Percentiles rank a stretch among this genome's conserved stretches.
These are phyloP conservation scores for Penicillium sp. DNA, from an alignment of 2,329 filamentous ascomycete species.

Conservation along the genomic window DNA sequence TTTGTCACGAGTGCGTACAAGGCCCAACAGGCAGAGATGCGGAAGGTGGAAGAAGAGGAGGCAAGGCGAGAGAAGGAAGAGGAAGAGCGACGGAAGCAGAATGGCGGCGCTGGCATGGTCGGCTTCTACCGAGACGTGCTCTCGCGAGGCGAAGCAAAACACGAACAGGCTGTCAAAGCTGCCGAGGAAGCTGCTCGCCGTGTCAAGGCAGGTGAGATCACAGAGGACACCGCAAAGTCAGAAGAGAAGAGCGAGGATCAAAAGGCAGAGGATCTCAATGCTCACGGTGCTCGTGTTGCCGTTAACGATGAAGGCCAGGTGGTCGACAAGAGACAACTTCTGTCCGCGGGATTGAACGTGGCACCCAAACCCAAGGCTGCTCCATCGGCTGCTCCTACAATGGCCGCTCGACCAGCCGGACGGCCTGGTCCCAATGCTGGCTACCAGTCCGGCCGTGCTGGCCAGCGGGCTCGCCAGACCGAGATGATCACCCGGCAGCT, in stretches of 20 bases:
- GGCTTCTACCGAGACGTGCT: slow-evolving; percentile 62
- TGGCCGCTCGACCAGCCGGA: slow-evolving; percentile 18
- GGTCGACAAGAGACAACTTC: slow-evolving; percentile 62
- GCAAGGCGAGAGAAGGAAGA: slow-evolving; percentile 54
- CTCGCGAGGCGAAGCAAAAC: slow-evolving; percentile 56
- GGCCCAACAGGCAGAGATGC: slow-evolving; percentile 61
- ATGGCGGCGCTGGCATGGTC: slow-evolving; percentile 54
- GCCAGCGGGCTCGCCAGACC: slow-evolving; percentile 56
- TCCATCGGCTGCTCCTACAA: slow-evolving; percentile 16
- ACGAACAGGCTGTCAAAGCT: slow-evolving; percentile 57
- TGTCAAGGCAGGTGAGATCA: slow-evolving; percentile 36
- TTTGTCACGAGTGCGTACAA: slow-evolving; percentile 67
- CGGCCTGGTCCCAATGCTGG: slow-evolving; percentile 26
- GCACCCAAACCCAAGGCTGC: slow-evolving; percentile 52
- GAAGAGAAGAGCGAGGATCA: slow-evolving; percentile 51
- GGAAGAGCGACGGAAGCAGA: slow-evolving; percentile 49
- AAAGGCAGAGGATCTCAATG: slow-evolving; percentile 55
- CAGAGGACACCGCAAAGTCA: slow-evolving; percentile 27
- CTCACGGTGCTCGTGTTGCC: slow-evolving; percentile 51
- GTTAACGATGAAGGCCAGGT: slow-evolving; percentile 65
- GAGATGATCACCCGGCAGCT: slow-evolving; percentile 61
- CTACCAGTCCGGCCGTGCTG: slow-evolving; percentile 39
- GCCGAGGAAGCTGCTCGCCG: slow-evolving; percentile 45
- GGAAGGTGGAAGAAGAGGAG: slow-evolving; percentile 59
- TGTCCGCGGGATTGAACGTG: slow-evolving; percentile 62